Percentiles rank a stretch among this genome's conserved stretches.
These are phyloP conservation scores for Linum tenue DNA, from an alignment of 345 rosid genomes.

Conservation along the genomic window DNA sequence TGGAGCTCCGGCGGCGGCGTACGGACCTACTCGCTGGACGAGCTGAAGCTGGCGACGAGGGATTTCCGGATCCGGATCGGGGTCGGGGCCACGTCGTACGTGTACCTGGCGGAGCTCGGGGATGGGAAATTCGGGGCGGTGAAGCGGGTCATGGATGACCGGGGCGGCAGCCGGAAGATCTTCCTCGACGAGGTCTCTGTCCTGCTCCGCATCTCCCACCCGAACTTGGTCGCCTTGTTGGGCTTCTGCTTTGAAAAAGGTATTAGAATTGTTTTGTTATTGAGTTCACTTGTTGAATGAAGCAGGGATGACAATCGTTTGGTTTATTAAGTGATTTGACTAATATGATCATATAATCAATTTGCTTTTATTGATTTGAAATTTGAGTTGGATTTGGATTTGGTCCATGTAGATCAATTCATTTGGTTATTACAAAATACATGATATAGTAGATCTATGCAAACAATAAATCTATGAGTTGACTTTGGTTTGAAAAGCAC, in stretches of 20 bases:
- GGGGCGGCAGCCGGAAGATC: conserved; percentile 38
- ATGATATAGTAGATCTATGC: no score
- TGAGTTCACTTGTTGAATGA: no score
- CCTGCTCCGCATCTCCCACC: conserved; percentile 41
- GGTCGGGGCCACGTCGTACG: conserved; percentile 34
- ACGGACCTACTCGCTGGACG: conserved; percentile 34
- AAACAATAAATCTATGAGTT: no score
- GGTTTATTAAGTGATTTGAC: no score
- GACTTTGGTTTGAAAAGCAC: no score
- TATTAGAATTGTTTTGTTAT: not conserved
- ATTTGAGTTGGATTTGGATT: no score
- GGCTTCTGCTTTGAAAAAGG: conserved; percentile 47
- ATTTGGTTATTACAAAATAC: no score
- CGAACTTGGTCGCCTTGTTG: conserved; percentile 36
- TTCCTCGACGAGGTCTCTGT: conserved; percentile 49
- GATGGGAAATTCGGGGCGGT: conserved; percentile 38
- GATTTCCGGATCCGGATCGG: conserved; percentile 35
- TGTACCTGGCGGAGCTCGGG: conserved; percentile 43
- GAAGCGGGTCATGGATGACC: conserved; percentile 42
- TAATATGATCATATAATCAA: no score
- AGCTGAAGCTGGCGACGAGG: conserved; percentile 32
- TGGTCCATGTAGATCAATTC: no score
- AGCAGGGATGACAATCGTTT: no score
- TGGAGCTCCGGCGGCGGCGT: conserved; percentile 15
- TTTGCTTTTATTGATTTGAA: no score